Evolutionary conservation across 176 grass and related monocot species (phyloP).

Genomic region (Zoysia pacifica): DNA sequence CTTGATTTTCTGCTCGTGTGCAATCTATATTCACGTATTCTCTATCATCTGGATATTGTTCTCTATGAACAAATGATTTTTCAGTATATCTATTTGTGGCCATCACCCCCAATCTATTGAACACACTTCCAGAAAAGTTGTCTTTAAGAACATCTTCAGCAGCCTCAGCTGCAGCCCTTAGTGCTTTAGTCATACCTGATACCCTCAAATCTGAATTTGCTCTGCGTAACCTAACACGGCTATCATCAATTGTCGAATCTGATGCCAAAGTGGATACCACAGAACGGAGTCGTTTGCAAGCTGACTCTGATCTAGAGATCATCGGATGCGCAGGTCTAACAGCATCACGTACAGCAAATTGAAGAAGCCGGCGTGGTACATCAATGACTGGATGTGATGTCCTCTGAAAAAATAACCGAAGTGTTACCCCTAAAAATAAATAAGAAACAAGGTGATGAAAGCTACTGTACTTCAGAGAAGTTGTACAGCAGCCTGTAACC

Average conservation of each 20-base stretch:
- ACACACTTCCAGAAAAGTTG: conserved; percentile 59
- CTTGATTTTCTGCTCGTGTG: conserved; percentile 12
- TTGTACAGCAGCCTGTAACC: conserved; percentile 13
- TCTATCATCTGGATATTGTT: conserved; percentile 19
- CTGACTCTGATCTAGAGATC: conserved; percentile 49
- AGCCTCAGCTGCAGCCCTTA: too few relatives aligned
- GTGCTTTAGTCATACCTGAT: conserved; percentile 30
- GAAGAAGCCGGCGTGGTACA: conserved; percentile 88
- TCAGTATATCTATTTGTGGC: conserved; percentile 18
- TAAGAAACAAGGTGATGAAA: background rate
- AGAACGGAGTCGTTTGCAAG: conserved; percentile 71
- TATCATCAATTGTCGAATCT: conserved; percentile 47
- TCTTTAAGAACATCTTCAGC: conserved; percentile 62
- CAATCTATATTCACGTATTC: conserved; percentile 41
- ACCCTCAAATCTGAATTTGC: conserved; percentile 44
- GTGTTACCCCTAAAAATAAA: conserved; percentile 26
- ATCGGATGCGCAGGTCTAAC: conserved; percentile 63
- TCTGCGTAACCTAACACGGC: conserved; percentile 52
- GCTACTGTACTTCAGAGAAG: background rate
- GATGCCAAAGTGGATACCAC: conserved; percentile 65
- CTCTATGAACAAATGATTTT: conserved; percentile 38
- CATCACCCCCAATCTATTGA: conserved; percentile 70
- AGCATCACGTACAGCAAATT: conserved; percentile 97
- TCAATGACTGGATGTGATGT: conserved; percentile 41
- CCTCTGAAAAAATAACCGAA: conserved; percentile 34